These are phyloP conservation scores for Agrostemma githago DNA, from an alignment of 148 eudicot species.

Conservation along the genomic window DNA sequence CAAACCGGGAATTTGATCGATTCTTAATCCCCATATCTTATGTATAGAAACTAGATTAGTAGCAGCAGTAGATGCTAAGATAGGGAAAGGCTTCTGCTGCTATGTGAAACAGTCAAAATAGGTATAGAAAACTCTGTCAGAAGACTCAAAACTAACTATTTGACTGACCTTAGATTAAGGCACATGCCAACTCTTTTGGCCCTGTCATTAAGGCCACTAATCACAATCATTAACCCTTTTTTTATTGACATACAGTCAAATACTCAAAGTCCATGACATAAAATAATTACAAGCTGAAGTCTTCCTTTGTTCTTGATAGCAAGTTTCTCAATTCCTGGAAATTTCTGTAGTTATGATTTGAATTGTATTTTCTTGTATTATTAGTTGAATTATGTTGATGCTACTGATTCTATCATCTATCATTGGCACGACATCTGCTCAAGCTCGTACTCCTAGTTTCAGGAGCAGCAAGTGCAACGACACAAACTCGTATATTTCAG, in stretches of 20 bases:
- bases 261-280: neutral
- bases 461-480: neutral
- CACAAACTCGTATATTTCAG: neutral
- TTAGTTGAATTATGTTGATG: neutral
- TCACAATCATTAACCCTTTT: neutral
- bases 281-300: constrained; percentile 1
- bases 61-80: neutral
- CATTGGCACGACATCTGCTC: neutral
- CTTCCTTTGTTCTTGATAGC: neutral
- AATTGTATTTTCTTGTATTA: no score
- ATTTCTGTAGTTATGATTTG: constrained; percentile 1
- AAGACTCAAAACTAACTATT: neutral
- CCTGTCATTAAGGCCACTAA: neutral
- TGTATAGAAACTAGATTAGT: neutral
- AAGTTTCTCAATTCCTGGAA: neutral
- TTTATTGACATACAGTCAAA: neutral
- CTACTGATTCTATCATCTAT: neutral
- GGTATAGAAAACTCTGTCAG: neutral
- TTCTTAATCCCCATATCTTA: neutral
- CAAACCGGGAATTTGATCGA: neutral
- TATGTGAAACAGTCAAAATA: neutral
- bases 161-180: neutral
- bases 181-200: constrained; percentile 1
- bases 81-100: neutral
- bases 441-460: neutral